Conservation (phyloP, 371 early-diverging fungal species). For the Syncephalastrum racemosum region DNA sequence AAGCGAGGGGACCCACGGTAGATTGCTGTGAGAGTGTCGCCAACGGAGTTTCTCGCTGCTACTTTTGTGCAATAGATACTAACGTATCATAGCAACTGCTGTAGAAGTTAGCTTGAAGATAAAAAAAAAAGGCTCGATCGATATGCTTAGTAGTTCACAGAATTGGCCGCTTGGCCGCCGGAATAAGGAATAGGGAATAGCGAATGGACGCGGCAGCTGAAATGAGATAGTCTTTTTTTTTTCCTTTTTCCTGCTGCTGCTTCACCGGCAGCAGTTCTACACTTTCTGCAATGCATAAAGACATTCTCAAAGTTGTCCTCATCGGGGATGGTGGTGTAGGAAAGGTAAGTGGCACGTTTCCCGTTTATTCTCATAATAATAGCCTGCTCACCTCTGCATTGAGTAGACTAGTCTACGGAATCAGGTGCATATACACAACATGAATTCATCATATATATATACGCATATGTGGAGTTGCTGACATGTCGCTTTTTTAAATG, state of each 20-base stretch:
- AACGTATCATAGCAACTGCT: too few relatives aligned
- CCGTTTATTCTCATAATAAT: neutral
- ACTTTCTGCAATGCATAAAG: too few relatives aligned
- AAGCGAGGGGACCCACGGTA: too few relatives aligned
- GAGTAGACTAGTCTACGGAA: conserved; percentile 59
- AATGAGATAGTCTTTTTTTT: conserved; percentile 7
- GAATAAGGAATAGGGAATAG: neutral
- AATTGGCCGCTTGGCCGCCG: too few relatives aligned
- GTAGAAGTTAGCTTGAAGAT: too few relatives aligned
- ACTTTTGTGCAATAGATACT: too few relatives aligned
- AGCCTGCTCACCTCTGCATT: neutral
- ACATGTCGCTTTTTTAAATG: conserved; percentile 1
- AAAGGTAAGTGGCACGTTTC: conserved; percentile 45
- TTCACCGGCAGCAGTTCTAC: neutral
- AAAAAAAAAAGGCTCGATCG: too few relatives aligned
- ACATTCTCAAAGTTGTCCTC: conserved; percentile 52
- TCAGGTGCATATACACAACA: conserved; percentile 41
- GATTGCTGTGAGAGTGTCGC: too few relatives aligned
- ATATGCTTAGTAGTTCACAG: too few relatives aligned
- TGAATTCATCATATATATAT: too few relatives aligned
- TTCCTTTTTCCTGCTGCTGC: conserved; percentile 8
- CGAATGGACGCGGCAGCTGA: neutral
- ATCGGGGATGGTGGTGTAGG: conserved; percentile 86
- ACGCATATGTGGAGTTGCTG: neutral
- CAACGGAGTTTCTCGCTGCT: too few relatives aligned